Evolutionary conservation across 768 basidiomycete species (phyloP).

Genomic region (Rhizopogon sp.): DNA sequence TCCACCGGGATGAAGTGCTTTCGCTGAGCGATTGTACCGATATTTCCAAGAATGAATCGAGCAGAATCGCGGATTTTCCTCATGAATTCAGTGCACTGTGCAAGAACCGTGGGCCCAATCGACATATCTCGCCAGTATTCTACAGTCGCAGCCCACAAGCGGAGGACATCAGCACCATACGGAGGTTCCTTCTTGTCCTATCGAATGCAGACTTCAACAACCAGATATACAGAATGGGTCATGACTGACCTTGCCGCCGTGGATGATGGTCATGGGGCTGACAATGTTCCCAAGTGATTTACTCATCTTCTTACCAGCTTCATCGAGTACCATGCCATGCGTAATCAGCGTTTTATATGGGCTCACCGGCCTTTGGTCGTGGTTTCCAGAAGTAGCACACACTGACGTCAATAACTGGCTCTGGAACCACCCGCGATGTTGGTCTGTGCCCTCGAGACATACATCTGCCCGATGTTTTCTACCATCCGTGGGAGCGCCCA

Average conservation of each 20-base stretch:
- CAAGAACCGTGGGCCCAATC: constrained; percentile 73
- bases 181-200: constrained; percentile 68
- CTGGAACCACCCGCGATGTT: constrained; percentile 99
- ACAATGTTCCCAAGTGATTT: constrained; percentile 92
- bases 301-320: constrained; percentile 91
- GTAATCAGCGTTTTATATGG: constrained; percentile 85
- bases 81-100: constrained; percentile 69
- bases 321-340: constrained; percentile 95
- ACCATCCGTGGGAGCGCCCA: constrained; percentile 38
- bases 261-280: constrained; percentile 75
- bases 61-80: constrained; percentile 84
- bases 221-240: not conserved
- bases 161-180: constrained; percentile 82
- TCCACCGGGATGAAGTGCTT: constrained; percentile 6
- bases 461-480: constrained; percentile 64
- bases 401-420: constrained; percentile 85
- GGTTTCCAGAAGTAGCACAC: constrained; percentile 26
- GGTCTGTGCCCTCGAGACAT: constrained; percentile 93
- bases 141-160: constrained; percentile 89
- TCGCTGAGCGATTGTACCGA: constrained; percentile 31
- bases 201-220: constrained; percentile 1
- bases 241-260: constrained; percentile 65
- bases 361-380: constrained; percentile 18
- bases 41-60: constrained; percentile 82
- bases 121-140: constrained; percentile 89